Conservation (phyloP, 306 rosid genomes). For the Arachis hypogaea region DNA sequence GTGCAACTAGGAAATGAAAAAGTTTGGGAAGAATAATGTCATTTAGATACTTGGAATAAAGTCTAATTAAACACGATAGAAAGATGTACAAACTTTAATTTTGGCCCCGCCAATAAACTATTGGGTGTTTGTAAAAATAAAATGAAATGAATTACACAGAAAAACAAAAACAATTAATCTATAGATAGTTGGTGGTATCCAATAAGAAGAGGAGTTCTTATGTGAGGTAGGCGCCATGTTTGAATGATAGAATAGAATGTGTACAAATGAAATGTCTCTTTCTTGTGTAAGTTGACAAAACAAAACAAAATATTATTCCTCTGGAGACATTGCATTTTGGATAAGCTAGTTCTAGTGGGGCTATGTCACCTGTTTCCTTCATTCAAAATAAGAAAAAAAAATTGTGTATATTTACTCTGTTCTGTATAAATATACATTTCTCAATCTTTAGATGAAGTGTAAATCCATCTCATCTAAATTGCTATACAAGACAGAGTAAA, state of each 20-base stretch:
- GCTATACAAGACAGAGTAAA: too few species aligned
- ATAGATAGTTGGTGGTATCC: conserved; percentile 7
- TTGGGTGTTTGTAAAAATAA: too few species aligned
- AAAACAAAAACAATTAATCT: not conserved
- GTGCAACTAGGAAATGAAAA: not conserved
- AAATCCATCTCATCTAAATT: too few species aligned
- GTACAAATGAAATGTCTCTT: conserved; percentile 28
- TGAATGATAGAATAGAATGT: not conserved
- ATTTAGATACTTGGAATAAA: too few species aligned
- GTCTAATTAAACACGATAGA: too few species aligned
- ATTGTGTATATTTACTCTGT: too few species aligned
- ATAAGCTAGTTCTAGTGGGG: conserved; percentile 21
- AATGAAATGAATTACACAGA: too few species aligned
- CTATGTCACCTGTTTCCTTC: conserved; percentile 3
- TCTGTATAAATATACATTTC: too few species aligned
- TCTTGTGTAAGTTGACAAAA: not conserved
- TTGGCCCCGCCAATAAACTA: too few species aligned
- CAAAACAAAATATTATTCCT: not conserved
- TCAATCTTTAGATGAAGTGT: too few species aligned
- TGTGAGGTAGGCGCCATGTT: conserved; percentile 10
- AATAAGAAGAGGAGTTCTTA: conserved; percentile 15
- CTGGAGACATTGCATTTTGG: conserved; percentile 6
- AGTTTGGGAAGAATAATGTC: not conserved
- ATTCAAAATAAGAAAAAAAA: too few species aligned
- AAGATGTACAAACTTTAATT: too few species aligned